phyloP scores from a whole-genome alignment of 768 basidiomycete species.

The Pholiota molesta region DNA sequence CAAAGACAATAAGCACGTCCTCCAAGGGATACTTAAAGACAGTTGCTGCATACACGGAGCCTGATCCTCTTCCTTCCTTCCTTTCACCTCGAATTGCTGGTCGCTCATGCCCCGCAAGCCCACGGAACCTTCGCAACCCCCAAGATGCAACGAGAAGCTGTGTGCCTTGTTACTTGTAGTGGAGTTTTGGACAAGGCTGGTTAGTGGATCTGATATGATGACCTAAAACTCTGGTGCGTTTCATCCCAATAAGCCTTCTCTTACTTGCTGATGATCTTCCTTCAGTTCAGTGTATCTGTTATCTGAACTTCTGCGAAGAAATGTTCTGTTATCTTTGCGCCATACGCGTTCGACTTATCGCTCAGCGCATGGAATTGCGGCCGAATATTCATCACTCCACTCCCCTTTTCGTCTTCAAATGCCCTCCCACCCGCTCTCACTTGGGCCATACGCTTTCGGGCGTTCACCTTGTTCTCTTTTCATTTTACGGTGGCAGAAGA shows the following conservation, averaged over 20 bases:
- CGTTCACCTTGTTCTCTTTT: constrained; percentile 19
- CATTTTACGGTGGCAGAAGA: constrained; percentile 2
- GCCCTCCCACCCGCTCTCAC: neutral
- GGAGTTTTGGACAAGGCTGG: too few species aligned
- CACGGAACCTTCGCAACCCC: too few species aligned
- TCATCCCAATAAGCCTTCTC: neutral
- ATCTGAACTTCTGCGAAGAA: neutral
- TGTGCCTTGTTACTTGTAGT: too few species aligned
- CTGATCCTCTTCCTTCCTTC: constrained; percentile 18
- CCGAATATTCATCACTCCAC: neutral
- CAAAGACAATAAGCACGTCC: constrained; percentile 34
- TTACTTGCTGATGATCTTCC: neutral
- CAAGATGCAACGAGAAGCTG: too few species aligned
- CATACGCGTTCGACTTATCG: neutral
- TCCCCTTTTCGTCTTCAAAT: neutral
- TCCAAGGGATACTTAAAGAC: constrained; percentile 24
- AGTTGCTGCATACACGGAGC: constrained; percentile 9
- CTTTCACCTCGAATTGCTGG: constrained; percentile 1
- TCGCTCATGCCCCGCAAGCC: neutral
- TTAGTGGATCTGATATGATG: neutral
- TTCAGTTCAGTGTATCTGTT: neutral
- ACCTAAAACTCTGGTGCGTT: neutral
- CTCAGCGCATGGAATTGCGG: neutral
- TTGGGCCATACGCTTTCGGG: constrained; percentile 17
- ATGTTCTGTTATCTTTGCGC: neutral